Percentiles rank a stretch among this genome's conserved stretches.
phyloP scores from a whole-genome alignment of 257 asterid genomes.

The Solanum pimpinellifolium region DNA sequence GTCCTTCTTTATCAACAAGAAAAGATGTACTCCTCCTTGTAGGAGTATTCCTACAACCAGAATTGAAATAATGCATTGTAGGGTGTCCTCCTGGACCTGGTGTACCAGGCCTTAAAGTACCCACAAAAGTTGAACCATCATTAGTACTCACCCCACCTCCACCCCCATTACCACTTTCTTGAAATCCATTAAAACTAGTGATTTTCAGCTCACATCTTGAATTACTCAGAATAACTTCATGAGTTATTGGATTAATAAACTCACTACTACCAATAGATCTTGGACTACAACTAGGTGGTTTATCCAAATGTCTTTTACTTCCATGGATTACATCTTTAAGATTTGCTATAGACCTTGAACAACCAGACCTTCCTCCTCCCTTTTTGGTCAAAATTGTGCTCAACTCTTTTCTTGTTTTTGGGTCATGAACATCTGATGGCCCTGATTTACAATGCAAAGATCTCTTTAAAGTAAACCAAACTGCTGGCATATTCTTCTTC shows the following conservation, averaged over 20 bases:
- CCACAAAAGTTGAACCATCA: conserved; percentile 34
- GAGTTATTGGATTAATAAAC: conserved; percentile 49
- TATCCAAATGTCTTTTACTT: conserved; percentile 45
- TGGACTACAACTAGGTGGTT: conserved; percentile 56
- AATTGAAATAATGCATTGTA: conserved; percentile 53
- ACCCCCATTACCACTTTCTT: background rate
- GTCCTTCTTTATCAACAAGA: conserved; percentile 26
- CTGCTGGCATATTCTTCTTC: conserved; percentile 26
- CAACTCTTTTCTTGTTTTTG: conserved; percentile 28
- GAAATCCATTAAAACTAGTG: conserved; percentile 36
- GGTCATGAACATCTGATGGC: conserved; percentile 50
- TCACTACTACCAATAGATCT: conserved; percentile 71
- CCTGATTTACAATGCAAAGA: conserved; percentile 56
- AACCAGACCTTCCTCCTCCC: conserved; percentile 41
- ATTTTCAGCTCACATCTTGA: conserved; percentile 45
- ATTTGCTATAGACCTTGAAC: conserved; percentile 65
- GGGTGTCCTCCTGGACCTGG: conserved; percentile 72
- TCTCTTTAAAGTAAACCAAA: conserved; percentile 52
- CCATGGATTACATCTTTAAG: conserved; percentile 67
- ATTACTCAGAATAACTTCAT: conserved; percentile 42
- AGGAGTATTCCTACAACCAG: conserved; percentile 33
- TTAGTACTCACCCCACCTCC: conserved; percentile 1
- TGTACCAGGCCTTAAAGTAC: conserved; percentile 66
- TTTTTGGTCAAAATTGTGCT: conserved; percentile 25
- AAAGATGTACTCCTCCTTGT: conserved; percentile 29